Conservation (phyloP, 2,329 filamentous ascomycete genomes). For the Malbranchea zuffiana region DNA sequence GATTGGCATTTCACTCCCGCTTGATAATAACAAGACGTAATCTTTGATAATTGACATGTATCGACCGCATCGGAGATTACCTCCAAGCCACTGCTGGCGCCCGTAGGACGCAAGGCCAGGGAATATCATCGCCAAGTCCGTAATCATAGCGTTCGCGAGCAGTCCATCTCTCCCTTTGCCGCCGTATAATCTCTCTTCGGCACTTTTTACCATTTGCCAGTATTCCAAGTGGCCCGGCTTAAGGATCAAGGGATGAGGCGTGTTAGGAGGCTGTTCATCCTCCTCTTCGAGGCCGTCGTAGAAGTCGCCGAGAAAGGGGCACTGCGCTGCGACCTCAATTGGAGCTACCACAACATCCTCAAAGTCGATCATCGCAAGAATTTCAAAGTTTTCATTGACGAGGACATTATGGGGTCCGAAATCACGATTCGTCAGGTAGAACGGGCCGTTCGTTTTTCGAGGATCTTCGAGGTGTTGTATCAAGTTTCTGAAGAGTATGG, state of each 20-base stretch:
- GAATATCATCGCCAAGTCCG: slow-evolving; percentile 2
- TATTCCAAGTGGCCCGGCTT: neutral
- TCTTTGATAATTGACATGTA: too few relatives aligned
- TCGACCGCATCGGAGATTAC: too few relatives aligned
- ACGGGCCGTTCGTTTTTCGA: slow-evolving; percentile 7
- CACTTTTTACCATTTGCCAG: slow-evolving; percentile 2
- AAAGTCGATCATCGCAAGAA: slow-evolving; percentile 14
- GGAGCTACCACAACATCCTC: slow-evolving; percentile 14
- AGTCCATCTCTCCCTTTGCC: slow-evolving; percentile 2
- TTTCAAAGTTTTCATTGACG: slow-evolving; percentile 13
- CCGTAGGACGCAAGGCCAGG: neutral
- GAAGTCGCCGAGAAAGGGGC: slow-evolving; percentile 6
- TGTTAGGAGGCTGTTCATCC: too few relatives aligned
- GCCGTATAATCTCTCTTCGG: neutral
- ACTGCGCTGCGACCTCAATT: slow-evolving; percentile 9
- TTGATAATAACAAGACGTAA: too few relatives aligned
- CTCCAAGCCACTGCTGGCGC: too few relatives aligned
- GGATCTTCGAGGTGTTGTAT: neutral
- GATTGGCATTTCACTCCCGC: too few relatives aligned
- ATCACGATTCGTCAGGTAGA: slow-evolving; percentile 11
- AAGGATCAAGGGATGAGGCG: too few relatives aligned
- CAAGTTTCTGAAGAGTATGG: neutral
- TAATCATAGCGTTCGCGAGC: neutral
- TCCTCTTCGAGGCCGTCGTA: too few relatives aligned
- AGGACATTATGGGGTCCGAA: slow-evolving; percentile 15